Conservation (phyloP, 1,139 yeast species). For the Suhomyces wounanorum region DNA sequence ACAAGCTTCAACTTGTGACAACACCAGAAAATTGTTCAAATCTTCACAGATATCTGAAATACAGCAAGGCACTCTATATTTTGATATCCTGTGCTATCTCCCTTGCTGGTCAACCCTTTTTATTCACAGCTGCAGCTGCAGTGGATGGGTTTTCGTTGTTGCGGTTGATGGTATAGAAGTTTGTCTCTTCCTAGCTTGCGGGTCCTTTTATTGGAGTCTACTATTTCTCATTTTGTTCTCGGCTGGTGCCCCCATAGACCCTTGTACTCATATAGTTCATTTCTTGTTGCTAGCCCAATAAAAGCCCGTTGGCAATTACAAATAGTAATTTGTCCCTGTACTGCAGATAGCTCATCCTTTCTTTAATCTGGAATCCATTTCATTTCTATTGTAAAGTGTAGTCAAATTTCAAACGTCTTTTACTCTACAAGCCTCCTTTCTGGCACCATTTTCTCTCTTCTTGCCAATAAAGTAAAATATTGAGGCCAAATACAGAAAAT, state of each 20-base stretch:
- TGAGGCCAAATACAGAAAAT: background rate
- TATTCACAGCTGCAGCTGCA: no score
- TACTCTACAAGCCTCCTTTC: no score
- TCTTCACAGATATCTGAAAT: background rate
- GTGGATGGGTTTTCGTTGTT: no score
- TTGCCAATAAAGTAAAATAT: no score
- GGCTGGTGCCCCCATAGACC: conserved; percentile 2
- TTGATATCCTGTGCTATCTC: no score
- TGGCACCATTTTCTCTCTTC: no score
- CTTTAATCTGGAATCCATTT: background rate
- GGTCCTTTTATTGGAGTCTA: conserved; percentile 2
- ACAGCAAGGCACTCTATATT: no score
- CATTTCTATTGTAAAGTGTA: no score
- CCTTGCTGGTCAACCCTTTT: no score
- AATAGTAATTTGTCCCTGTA: background rate
- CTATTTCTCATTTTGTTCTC: background rate
- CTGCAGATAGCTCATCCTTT: background rate
- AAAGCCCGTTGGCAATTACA: background rate
- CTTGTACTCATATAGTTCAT: conserved; percentile 2
- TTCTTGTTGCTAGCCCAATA: conserved; percentile 5
- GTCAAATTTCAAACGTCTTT: background rate
- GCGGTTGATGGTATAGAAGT: background rate
- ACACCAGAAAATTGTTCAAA: background rate
- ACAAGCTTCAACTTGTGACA: background rate
- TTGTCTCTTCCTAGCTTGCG: background rate